Percentiles rank a stretch among this genome's conserved stretches.
phyloP scores from a whole-genome alignment of 306 rosid species.

The Begonia fuchsioides region DNA sequence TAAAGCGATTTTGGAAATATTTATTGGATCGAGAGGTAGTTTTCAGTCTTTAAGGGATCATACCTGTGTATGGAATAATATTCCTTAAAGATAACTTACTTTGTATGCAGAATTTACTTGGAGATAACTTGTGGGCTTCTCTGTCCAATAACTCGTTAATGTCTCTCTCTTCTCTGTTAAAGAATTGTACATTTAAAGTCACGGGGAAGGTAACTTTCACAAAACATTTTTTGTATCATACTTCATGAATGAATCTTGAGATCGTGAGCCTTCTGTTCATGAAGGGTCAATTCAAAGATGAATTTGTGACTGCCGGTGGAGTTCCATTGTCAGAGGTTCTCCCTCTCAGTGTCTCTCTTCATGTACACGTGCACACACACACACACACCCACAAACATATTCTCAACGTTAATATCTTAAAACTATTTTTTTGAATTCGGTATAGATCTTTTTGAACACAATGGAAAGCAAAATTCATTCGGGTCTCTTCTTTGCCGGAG shows the following conservation, averaged over 20 bases:
- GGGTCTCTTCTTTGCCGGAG: constrained; percentile 73
- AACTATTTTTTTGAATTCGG: constrained; percentile 5
- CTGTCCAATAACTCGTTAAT: constrained; percentile 56
- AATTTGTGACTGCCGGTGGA: constrained; percentile 95
- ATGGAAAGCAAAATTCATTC: constrained; percentile 77
- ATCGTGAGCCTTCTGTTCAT: constrained; percentile 7
- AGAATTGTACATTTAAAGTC: constrained; percentile 48
- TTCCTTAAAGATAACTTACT: background rate
- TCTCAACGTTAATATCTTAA: constrained; percentile 1
- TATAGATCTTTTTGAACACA: constrained; percentile 56
- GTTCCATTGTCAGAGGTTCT: constrained; percentile 82
- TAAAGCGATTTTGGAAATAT: constrained; percentile 90
- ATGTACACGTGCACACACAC: background rate
- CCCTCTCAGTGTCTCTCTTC: constrained; percentile 11
- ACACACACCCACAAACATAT: background rate
- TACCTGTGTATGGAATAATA: background rate
- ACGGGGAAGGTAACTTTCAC: constrained; percentile 49
- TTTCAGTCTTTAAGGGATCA: background rate
- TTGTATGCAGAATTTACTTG: constrained; percentile 39
- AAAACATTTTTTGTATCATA: constrained; percentile 4
- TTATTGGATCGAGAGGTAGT: constrained; percentile 55
- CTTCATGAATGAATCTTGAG: constrained; percentile 4
- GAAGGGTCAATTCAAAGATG: constrained; percentile 93
- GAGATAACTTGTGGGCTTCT: constrained; percentile 76
- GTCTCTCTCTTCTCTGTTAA: constrained; percentile 51